phyloP scores from a whole-genome alignment of 2,329 filamentous ascomycete species.

The Paraphaeosphaeria minitans region DNA sequence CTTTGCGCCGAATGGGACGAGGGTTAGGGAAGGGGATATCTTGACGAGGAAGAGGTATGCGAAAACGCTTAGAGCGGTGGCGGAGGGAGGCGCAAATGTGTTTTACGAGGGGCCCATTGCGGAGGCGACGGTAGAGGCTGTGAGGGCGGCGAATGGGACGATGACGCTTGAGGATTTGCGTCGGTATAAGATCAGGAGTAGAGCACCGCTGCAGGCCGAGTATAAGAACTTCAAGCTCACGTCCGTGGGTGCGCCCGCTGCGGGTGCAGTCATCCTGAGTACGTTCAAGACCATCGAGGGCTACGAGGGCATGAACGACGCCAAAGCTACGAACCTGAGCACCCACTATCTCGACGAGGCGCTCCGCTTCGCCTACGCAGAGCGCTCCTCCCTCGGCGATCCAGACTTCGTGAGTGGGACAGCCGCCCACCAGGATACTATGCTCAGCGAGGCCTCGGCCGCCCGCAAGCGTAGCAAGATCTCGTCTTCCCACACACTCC shows the following conservation, averaged over 20 bases:
- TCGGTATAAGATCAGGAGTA: constrained; percentile 69
- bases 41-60: constrained; percentile 84
- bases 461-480: constrained; percentile 68
- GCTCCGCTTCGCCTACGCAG: constrained; percentile 84
- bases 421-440: constrained; percentile 64
- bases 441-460: constrained; percentile 69
- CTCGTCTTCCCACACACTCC: constrained; percentile 71
- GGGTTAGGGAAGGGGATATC: constrained; percentile 73
- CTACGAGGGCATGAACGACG: constrained; percentile 67
- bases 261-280: constrained; percentile 75
- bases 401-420: constrained; percentile 73
- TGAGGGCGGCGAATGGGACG: constrained; percentile 73
- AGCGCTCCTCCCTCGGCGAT: constrained; percentile 76
- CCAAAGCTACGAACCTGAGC: constrained; percentile 66
- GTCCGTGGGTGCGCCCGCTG: constrained; percentile 73
- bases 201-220: constrained; percentile 60
- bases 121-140: constrained; percentile 70
- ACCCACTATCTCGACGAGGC: constrained; percentile 85
- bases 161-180: constrained; percentile 81
- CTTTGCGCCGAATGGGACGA: constrained; percentile 81
- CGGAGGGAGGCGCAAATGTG: constrained; percentile 69
- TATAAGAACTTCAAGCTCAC: constrained; percentile 72
- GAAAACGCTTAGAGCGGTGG: constrained; percentile 76
- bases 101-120: constrained; percentile 78
- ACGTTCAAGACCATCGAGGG: constrained; percentile 83